Evolutionary conservation across 1,284 basidiomycete species (phyloP).

Genomic region (Inonotus hispidus): DNA sequence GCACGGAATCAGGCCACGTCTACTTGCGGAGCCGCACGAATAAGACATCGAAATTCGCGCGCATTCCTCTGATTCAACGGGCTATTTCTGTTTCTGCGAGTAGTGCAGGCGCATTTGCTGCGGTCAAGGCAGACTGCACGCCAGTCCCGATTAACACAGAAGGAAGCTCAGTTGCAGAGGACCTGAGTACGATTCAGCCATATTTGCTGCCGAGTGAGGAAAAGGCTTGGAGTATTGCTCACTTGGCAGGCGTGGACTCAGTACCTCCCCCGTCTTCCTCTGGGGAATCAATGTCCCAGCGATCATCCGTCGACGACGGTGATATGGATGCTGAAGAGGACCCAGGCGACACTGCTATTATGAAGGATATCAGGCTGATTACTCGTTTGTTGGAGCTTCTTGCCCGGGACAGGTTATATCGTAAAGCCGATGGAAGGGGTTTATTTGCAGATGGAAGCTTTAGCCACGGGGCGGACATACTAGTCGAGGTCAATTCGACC

Average conservation of each 20-base stretch:
- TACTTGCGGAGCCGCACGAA: slow-evolving; percentile 72
- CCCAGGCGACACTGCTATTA: slow-evolving; percentile 39
- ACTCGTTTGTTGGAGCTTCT: slow-evolving; percentile 38
- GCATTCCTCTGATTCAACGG: slow-evolving; percentile 80
- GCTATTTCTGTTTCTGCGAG: slow-evolving; percentile 83
- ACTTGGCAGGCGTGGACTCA: not conserved
- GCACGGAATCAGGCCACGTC: slow-evolving; percentile 93
- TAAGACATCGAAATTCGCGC: slow-evolving; percentile 79
- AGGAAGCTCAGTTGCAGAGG: slow-evolving; percentile 62
- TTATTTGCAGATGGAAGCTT: slow-evolving; percentile 19
- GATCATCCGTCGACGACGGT: slow-evolving; percentile 1
- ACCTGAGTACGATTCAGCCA: slow-evolving; percentile 64
- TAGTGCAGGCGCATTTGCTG: slow-evolving; percentile 86
- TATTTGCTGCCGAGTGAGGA: slow-evolving; percentile 28
- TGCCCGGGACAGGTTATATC: slow-evolving; percentile 21
- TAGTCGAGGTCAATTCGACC: slow-evolving; percentile 36
- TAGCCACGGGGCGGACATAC: slow-evolving; percentile 57
- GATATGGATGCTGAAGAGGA: slow-evolving; percentile 29
- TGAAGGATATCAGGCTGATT: slow-evolving; percentile 46
- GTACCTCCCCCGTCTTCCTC: not conserved
- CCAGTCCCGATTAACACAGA: slow-evolving; percentile 53
- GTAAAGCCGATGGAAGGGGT: slow-evolving; percentile 24
- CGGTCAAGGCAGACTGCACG: slow-evolving; percentile 71
- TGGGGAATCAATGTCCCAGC: not conserved
- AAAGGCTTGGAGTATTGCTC: not conserved